These are phyloP conservation scores for Hyaloscypha bicolor DNA, from an alignment of 495 filamentous ascomycete genomes.

Conservation along the genomic window DNA sequence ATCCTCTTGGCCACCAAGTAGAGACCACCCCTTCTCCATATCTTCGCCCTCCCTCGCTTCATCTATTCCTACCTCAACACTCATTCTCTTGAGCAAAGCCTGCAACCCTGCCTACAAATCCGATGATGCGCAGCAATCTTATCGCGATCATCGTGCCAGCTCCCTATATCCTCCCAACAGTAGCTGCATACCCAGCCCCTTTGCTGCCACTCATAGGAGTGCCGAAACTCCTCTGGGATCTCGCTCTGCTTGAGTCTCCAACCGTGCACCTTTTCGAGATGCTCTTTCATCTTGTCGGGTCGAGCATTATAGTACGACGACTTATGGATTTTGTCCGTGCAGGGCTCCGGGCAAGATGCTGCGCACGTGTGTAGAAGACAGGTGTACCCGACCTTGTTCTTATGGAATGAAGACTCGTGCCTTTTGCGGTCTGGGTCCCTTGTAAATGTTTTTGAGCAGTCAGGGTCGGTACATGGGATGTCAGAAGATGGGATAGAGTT, in stretches of 20 bases:
- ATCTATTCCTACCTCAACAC: constrained; percentile 7
- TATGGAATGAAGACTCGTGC: constrained; percentile 4
- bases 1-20: neutral
- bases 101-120: constrained; percentile 10
- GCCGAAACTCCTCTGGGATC: neutral
- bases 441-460: constrained; percentile 4
- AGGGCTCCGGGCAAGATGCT: neutral
- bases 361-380: constrained; percentile 9
- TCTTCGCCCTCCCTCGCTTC: constrained; percentile 2
- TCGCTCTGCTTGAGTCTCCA: constrained; percentile 5
- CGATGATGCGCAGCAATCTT: neutral
- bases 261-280: constrained; percentile 7
- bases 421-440: constrained; percentile 8
- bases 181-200: constrained; percentile 6
- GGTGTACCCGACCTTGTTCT: neutral
- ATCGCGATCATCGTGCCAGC: constrained; percentile 6
- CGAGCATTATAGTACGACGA: constrained; percentile 3
- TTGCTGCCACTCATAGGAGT: constrained; percentile 9
- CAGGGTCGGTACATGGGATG: constrained; percentile 9
- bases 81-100: constrained; percentile 13
- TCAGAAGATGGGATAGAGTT: constrained; percentile 1
- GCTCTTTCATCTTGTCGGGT: constrained; percentile 13
- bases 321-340: neutral
- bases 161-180: neutral
- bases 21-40: constrained; percentile 1